Evolutionary conservation across 805 yeast species (phyloP).

Genomic region (Candida berthetii): DNA sequence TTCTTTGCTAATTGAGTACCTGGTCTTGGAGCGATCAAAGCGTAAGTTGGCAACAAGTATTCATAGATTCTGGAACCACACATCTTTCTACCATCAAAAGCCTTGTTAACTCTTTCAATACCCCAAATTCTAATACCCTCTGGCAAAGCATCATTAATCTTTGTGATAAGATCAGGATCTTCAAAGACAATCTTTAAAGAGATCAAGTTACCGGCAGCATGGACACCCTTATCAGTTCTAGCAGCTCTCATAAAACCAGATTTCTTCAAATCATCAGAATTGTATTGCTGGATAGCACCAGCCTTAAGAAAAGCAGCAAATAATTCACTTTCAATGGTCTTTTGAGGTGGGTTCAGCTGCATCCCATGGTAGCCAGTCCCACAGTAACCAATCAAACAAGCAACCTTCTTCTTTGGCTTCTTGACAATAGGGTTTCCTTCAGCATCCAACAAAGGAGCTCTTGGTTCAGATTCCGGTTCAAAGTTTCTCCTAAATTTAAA

Average conservation of each 20-base stretch:
- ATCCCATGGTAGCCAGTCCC: conserved; percentile 96
- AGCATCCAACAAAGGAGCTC: conserved; percentile 39
- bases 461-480: conserved; percentile 9
- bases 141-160: conserved; percentile 73
- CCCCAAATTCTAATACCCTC: conserved; percentile 93
- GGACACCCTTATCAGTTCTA: conserved; percentile 93
- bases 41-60: conserved; percentile 86
- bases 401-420: conserved; percentile 85
- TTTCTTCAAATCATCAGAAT: conserved; percentile 83
- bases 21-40: conserved; percentile 89
- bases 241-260: conserved; percentile 85
- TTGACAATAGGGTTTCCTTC: conserved; percentile 59
- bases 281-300: conserved; percentile 84
- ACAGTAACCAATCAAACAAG: conserved; percentile 87
- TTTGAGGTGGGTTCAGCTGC: conserved; percentile 86
- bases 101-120: conserved; percentile 77
- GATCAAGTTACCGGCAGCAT: conserved; percentile 92
- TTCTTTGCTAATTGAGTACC: conserved; percentile 56
- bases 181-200: conserved; percentile 80
- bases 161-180: conserved; percentile 51
- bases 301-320: conserved; percentile 79
- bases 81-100: conserved; percentile 92
- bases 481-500: conserved; percentile 7
- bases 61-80: conserved; percentile 96
- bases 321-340: conserved; percentile 86